These are phyloP conservation scores for Sarocladium brachiariae DNA, from an alignment of 2,329 filamentous ascomycete genomes.

Conservation along the genomic window DNA sequence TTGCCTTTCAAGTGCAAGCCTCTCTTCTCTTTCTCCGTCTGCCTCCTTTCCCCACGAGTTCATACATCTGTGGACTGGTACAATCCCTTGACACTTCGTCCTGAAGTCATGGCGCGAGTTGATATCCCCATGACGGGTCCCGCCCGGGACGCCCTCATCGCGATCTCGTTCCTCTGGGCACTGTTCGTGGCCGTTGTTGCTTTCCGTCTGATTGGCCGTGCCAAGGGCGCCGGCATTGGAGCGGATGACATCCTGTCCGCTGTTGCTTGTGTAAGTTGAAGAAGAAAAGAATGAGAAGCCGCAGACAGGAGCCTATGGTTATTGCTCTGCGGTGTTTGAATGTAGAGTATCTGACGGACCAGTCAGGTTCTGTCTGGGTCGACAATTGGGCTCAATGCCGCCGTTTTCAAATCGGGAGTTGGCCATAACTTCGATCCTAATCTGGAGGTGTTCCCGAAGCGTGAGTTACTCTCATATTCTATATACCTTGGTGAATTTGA, in stretches of 20 bases:
- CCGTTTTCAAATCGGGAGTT: conserved; percentile 15
- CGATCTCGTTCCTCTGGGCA: conserved; percentile 12
- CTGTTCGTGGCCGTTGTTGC: conserved; percentile 9
- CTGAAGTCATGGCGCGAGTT: conserved; percentile 5
- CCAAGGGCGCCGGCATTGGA: conserved; percentile 12
- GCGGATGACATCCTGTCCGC: conserved; percentile 13
- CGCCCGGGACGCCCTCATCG: conserved; percentile 12
- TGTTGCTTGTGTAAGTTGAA: conserved; percentile 13
- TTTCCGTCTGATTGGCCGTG: conserved; percentile 12
- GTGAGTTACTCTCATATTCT: conserved; percentile 7
- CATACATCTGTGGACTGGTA: too few relatives aligned
- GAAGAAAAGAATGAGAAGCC: too few relatives aligned
- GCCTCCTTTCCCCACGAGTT: too few relatives aligned
- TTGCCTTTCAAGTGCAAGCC: too few relatives aligned
- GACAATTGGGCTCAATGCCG: conserved; percentile 13
- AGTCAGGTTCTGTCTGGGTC: conserved; percentile 12
- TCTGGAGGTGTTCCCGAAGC: conserved; percentile 12
- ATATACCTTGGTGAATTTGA: neutral
- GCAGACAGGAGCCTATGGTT: neutral
- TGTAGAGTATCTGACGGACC: too few relatives aligned
- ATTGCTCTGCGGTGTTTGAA: too few relatives aligned
- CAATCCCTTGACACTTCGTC: too few relatives aligned
- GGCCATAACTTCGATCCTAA: conserved; percentile 13
- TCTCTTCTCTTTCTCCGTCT: too few relatives aligned
- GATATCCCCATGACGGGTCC: conserved; percentile 13